Percentiles rank a stretch among this genome's conserved stretches.
phyloP scores from a whole-genome alignment of 2,329 filamentous ascomycete genomes.

The Trichoderma citrinoviride region DNA sequence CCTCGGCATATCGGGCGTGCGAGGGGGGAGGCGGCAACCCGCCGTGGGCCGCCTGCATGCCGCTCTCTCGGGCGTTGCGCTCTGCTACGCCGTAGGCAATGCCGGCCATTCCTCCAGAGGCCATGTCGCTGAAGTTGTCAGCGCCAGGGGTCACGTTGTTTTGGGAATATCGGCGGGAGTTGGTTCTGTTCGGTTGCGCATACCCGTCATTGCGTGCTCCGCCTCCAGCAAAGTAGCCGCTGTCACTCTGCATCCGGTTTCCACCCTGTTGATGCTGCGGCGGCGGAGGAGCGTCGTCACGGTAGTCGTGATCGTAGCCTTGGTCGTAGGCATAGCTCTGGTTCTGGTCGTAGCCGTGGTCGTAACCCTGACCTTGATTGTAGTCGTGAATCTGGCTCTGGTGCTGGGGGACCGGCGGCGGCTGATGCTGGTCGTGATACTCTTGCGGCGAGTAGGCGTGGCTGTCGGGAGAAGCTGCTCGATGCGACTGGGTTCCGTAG shows the following conservation, averaged over 20 bases:
- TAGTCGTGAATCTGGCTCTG: slow-evolving; percentile 10
- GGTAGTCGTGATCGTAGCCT: not conserved
- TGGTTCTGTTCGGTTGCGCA: not conserved
- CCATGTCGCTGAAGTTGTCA: slow-evolving; percentile 63
- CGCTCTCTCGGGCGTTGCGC: slow-evolving; percentile 62
- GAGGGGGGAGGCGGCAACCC: slow-evolving; percentile 41
- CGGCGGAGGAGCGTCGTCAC: slow-evolving; percentile 18
- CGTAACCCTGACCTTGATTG: slow-evolving; percentile 9
- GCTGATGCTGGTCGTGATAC: slow-evolving; percentile 29
- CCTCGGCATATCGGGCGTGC: slow-evolving; percentile 31
- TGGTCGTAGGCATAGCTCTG: not conserved
- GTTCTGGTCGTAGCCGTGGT: slow-evolving; percentile 3
- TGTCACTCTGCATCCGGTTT: not conserved
- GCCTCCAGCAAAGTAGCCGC: not conserved
- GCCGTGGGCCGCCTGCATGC: slow-evolving; percentile 57
- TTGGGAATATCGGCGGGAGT: slow-evolving; percentile 9
- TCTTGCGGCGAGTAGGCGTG: slow-evolving; percentile 24
- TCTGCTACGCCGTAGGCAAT: slow-evolving; percentile 66
- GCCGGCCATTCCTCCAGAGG: slow-evolving; percentile 65
- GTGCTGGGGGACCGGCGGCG: not conserved
- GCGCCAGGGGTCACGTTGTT: slow-evolving; percentile 57
- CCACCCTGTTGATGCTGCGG: not conserved
- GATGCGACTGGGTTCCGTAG: slow-evolving; percentile 22
- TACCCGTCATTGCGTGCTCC: slow-evolving; percentile 14
- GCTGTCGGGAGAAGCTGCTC: slow-evolving; percentile 24